Conservation (phyloP, 2,329 filamentous ascomycete genomes). For the Apiospora aurea region DNA sequence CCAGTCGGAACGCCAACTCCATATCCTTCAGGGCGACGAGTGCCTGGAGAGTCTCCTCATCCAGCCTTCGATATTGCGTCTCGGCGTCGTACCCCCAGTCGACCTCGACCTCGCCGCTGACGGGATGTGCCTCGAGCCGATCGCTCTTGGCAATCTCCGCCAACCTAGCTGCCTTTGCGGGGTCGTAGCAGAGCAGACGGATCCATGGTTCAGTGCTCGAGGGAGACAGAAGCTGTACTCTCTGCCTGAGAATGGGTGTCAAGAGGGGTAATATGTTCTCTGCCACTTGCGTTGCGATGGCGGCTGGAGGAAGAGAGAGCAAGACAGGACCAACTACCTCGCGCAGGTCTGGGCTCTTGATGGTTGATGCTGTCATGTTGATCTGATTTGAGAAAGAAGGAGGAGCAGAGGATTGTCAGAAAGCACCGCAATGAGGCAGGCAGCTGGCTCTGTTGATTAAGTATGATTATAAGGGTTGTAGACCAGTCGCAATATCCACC, state of each 20-base stretch:
- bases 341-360: constrained; percentile 54
- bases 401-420: background rate
- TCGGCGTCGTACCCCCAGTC: constrained; percentile 71
- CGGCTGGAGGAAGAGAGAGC: constrained; percentile 64
- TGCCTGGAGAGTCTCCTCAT: constrained; percentile 77
- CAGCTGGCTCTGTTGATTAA: background rate
- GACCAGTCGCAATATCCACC: background rate
- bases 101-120: constrained; percentile 80
- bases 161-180: constrained; percentile 62
- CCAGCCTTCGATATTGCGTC: constrained; percentile 70
- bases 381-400: background rate
- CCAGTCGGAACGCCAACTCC: constrained; percentile 68
- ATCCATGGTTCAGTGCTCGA: constrained; percentile 74
- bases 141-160: constrained; percentile 67
- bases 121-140: constrained; percentile 78
- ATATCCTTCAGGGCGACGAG: constrained; percentile 68
- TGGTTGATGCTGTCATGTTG: constrained; percentile 39
- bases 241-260: constrained; percentile 70
- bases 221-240: constrained; percentile 68
- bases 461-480: background rate
- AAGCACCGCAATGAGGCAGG: background rate
- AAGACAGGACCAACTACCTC: constrained; percentile 63
- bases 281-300: constrained; percentile 64
- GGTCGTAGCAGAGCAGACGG: constrained; percentile 73
- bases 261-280: constrained; percentile 64